A percentile compares a stretch with the other conserved stretches of the same genome.
These are phyloP conservation scores for Penicillium steckii DNA, from an alignment of 495 filamentous ascomycete genomes.

Conservation along the genomic window DNA sequence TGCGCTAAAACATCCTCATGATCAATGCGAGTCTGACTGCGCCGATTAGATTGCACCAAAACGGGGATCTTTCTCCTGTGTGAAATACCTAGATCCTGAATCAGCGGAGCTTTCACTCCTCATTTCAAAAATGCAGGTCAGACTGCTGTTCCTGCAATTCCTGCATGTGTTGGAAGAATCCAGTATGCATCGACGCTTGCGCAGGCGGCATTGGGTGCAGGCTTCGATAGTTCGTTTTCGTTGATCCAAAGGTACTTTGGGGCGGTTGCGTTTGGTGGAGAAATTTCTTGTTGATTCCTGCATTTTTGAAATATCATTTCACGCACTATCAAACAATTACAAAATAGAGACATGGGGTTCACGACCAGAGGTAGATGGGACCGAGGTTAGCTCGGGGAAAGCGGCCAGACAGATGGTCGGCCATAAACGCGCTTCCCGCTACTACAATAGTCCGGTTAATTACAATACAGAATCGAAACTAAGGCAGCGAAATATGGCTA, in stretches of 20 bases:
- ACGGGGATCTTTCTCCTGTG: not conserved
- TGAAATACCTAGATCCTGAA: not conserved
- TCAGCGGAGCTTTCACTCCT: not conserved
- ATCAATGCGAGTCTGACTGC: not conserved
- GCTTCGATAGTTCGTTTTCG: not conserved
- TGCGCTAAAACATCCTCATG: not conserved
- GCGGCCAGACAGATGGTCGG: not conserved
- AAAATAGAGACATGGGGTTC: not conserved
- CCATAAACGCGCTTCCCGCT: not conserved
- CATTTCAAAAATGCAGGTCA: not conserved
- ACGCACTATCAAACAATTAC: not conserved
- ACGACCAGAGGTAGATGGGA: not conserved
- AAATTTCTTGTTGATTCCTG: not conserved
- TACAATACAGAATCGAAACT: not conserved
- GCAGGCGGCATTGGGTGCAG: not conserved
- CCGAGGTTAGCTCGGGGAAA: not conserved
- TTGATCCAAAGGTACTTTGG: not conserved
- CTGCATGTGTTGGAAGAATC: not conserved
- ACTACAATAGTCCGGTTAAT: not conserved
- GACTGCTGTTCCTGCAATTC: not conserved
- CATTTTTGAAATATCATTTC: not conserved
- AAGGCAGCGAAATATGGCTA: not conserved
- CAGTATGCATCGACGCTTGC: not conserved
- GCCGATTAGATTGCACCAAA: not conserved
- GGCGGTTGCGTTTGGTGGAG: not conserved